Evolutionary conservation across 257 asterid species (phyloP).

Genomic region (Orobanche coerulescens): DNA sequence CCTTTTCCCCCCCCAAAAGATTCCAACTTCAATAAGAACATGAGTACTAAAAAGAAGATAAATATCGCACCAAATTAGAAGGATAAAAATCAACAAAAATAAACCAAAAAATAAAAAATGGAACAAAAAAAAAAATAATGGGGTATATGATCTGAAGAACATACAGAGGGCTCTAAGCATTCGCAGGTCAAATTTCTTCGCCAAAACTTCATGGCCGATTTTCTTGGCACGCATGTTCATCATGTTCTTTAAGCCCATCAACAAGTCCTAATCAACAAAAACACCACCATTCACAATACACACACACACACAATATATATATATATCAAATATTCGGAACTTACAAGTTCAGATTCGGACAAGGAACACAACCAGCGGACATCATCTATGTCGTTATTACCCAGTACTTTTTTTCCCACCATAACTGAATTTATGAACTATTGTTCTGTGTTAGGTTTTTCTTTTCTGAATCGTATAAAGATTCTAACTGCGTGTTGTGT

Average conservation of each 20-base stretch:
- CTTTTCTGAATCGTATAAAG: not conserved
- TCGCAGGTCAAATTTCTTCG: conserved; percentile 47
- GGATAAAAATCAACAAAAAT: not conserved
- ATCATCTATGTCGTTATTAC: conserved; percentile 52
- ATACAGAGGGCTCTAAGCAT: conserved; percentile 53
- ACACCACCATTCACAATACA: not conserved
- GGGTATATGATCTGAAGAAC: conserved; percentile 14
- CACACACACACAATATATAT: no score
- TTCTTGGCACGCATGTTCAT: conserved; percentile 49
- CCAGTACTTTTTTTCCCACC: conserved; percentile 19
- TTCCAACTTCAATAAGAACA: not conserved
- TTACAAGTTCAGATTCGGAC: conserved; percentile 64
- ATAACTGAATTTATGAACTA: conserved; percentile 2
- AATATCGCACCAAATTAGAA: not conserved
- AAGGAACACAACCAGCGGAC: conserved; percentile 79
- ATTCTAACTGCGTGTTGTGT: not conserved
- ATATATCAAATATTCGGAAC: conserved; percentile 4
- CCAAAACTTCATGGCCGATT: conserved; percentile 45
- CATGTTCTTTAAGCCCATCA: conserved; percentile 50
- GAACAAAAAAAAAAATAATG: not conserved
- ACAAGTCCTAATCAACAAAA: conserved; percentile 41
- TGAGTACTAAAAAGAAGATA: not conserved
- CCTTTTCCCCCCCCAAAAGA: not conserved
- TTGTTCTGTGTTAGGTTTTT: not conserved
- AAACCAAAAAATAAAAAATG: not conserved